Conservation (phyloP, 768 basidiomycete species). For the Tylopilus sp. region DNA sequence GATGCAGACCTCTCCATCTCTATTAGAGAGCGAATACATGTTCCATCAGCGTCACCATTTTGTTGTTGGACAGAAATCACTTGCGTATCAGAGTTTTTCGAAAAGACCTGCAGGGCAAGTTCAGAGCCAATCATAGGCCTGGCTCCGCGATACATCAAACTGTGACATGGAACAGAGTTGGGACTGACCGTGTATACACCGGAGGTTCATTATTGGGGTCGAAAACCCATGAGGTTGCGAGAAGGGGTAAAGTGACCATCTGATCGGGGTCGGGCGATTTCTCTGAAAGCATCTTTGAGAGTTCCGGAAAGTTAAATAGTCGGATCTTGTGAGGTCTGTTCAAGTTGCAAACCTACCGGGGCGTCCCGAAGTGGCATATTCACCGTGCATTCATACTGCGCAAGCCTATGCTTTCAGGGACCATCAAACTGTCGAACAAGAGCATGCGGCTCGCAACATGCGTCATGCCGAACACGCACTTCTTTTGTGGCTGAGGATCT, state of each 20-base stretch:
- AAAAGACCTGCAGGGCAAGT: conserved; percentile 8
- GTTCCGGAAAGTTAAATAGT: no score
- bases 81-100: conserved; percentile 10
- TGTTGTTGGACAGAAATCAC: neutral
- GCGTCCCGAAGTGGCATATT: no score
- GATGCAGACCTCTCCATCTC: conserved; percentile 18
- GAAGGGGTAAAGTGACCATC: neutral
- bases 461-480: no score
- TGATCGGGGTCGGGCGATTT: neutral
- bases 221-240: conserved; percentile 3
- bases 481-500: no score
- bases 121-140: conserved; percentile 19
- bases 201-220: conserved; percentile 5
- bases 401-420: no score
- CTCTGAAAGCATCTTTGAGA: no score
- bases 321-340: no score
- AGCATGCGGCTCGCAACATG: no score
- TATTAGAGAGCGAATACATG: neutral
- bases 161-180: neutral
- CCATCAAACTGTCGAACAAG: no score
- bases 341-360: no score
- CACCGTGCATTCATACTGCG: no score
- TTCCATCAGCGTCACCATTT: no score
- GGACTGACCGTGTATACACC: conserved; percentile 17
- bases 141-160: neutral